Evolutionary conservation across 257 asterid genomes (phyloP), one percentile per base, ranked within the genome.

Genomic region (Nicotiana undulata): DNA sequence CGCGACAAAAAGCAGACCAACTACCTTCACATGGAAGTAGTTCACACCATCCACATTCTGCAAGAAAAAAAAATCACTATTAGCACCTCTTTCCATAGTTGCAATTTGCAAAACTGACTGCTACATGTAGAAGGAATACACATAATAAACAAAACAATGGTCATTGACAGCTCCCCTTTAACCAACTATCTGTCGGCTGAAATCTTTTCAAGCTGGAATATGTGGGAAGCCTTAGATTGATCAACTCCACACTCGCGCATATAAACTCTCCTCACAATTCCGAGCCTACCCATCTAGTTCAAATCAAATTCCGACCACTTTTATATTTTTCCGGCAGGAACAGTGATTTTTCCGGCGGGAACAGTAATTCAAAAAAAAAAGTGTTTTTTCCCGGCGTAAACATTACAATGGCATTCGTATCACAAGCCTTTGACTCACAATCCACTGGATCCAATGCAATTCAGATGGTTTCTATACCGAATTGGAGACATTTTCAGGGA

Each of bases 41-140:
- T 96, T 96, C 67, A 96, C 98, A 28, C 99, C 98, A 76, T 94
- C 99, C 85, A 96, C 90, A 82, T 94, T 93, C 99, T 96, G 86
- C 77, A 9, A 84, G 81, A 2, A n/a, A 5, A 85, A 82, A 63
- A 85, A 58, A 85, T n/a, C 65, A 83, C 4, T 31, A 82, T 90
- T 56, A 86, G 83, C 77, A 68, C 63, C 80, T 82, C 68, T 63
- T 55, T 46, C 9, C 34, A 77, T 4, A 77, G 44, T 31, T 44
- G 70, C 68, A 72, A 34, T 78, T 78, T 44, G 77, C 59, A 6
- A 70, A 70, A 44, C 34, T 17, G 6, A 70, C 44, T 70, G 58
- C 20, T 70, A 44, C 32, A 44, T 44, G 17, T 44, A 70, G 76
- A 70, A 20, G 56, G 58, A 44, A 40, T 20, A 40, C 24, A 20